Evolutionary conservation across 1,139 yeast species (phyloP).

Genomic region (Yamadazyma sp.): DNA sequence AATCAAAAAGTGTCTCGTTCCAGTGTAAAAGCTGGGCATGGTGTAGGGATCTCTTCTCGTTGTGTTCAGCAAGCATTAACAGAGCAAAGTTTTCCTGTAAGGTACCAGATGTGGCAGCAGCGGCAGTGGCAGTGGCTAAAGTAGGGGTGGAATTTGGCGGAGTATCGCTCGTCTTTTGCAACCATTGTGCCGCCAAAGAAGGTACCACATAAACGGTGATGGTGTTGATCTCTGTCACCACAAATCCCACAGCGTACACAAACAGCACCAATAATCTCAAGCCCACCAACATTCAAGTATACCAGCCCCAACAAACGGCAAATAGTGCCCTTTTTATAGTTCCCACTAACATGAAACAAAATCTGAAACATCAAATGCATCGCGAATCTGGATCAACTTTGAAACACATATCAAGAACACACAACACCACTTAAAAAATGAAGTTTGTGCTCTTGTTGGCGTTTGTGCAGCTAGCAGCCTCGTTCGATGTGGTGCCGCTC

Average conservation of each 20-base stretch:
- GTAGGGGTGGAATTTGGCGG: neutral
- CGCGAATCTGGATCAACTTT: conserved; percentile 7
- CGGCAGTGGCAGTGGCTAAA: conserved; percentile 10
- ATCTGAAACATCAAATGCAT: no score
- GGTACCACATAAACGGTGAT: conserved; percentile 16
- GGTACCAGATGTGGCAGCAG: conserved; percentile 9
- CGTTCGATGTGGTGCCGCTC: conserved; percentile 26
- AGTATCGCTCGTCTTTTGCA: neutral
- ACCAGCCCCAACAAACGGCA: neutral
- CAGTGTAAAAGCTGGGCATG: conserved; percentile 29
- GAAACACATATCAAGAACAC: conserved; percentile 4
- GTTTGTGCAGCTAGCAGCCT: conserved; percentile 15
- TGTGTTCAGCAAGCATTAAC: conserved; percentile 29
- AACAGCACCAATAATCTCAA: neutral
- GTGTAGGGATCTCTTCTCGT: conserved; percentile 29
- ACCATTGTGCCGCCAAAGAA: neutral
- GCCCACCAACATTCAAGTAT: neutral
- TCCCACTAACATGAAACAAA: neutral
- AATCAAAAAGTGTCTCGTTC: conserved; percentile 30
- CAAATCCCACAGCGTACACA: neutral
- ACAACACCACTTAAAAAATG: neutral
- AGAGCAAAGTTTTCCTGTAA: conserved; percentile 24
- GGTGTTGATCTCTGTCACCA: conserved; percentile 19
- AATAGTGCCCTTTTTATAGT: no score
- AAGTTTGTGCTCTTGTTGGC: neutral